phyloP scores from a whole-genome alignment of 1,139 yeast species.

The Yamadazyma triangularis region DNA sequence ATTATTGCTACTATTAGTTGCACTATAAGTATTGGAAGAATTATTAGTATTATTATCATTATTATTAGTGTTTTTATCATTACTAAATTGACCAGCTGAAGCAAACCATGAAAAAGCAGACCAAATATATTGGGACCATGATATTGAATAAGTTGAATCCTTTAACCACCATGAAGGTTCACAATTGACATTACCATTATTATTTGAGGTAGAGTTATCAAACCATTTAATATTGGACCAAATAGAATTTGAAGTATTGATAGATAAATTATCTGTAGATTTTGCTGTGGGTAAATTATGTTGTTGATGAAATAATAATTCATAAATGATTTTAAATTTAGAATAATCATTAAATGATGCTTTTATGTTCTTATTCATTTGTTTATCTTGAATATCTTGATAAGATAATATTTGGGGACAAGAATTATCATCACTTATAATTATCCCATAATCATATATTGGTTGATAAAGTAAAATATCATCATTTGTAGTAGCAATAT shows the following conservation, averaged over 20 bases:
- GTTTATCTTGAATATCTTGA: constrained; percentile 7
- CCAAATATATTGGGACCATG: constrained; percentile 67
- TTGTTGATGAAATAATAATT: constrained; percentile 20
- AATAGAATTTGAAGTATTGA: constrained; percentile 17
- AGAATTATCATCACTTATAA: constrained; percentile 20
- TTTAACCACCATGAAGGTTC: constrained; percentile 46
- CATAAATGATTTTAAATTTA: constrained; percentile 32
- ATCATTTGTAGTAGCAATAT: constrained; percentile 63
- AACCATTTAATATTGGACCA: constrained; percentile 11
- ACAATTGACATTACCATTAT: constrained; percentile 4
- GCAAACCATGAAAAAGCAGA: constrained; percentile 83
- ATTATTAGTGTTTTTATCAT: constrained; percentile 4
- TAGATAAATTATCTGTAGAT: constrained; percentile 22
- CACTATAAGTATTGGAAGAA: too few species aligned
- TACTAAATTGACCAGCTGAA: constrained; percentile 62
- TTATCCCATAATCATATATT: constrained; percentile 50
- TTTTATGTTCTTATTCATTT: constrained; percentile 12
- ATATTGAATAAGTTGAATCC: constrained; percentile 45
- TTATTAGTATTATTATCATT: too few species aligned
- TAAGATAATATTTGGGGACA: constrained; percentile 10
- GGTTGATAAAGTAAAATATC: constrained; percentile 58
- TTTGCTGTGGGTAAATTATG: constrained; percentile 4
- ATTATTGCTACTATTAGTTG: too few species aligned
- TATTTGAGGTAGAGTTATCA: constrained; percentile 1
- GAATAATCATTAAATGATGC: constrained; percentile 36